Conservation (phyloP, 495 filamentous ascomycete species). For the Rusavskia elegans region DNA sequence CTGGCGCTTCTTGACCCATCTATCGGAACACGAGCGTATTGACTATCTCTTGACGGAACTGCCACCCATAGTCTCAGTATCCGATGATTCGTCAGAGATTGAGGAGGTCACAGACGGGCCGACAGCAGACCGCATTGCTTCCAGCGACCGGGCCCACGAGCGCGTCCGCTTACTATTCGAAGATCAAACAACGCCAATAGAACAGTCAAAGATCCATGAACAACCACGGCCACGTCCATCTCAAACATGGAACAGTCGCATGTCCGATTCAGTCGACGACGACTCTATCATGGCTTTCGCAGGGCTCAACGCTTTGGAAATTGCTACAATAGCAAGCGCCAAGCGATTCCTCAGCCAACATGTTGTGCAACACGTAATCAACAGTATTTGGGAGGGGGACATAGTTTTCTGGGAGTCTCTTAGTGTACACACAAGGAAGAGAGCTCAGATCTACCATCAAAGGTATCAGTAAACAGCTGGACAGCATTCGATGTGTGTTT, state of each 20-base stretch:
- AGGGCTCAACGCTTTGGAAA: constrained; percentile 75
- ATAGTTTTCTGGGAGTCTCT: constrained; percentile 87
- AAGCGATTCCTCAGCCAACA: constrained; percentile 82
- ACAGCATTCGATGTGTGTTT: too few species aligned
- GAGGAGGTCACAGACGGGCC: constrained; percentile 14
- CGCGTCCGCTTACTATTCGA: neutral
- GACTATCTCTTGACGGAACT: constrained; percentile 76
- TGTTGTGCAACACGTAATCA: constrained; percentile 73
- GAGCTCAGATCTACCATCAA: constrained; percentile 66
- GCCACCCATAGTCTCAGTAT: constrained; percentile 19
- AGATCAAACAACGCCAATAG: neutral
- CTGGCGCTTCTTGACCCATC: constrained; percentile 68
- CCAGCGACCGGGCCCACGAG: neutral
- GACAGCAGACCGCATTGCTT: constrained; percentile 1
- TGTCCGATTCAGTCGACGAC: constrained; percentile 16
- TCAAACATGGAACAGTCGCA: neutral
- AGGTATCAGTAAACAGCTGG: constrained; percentile 18
- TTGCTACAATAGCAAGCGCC: constrained; percentile 74
- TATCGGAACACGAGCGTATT: constrained; percentile 67
- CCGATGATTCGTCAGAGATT: constrained; percentile 10
- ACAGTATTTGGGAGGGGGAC: constrained; percentile 80
- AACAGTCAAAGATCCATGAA: neutral
- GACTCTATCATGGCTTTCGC: constrained; percentile 52
- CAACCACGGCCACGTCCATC: neutral
- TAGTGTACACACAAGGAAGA: constrained; percentile 59